A percentile compares a stretch with the other conserved stretches of the same genome.
These are phyloP conservation scores for Sordaria brevicollis DNA, from an alignment of 495 filamentous ascomycete genomes.

Conservation along the genomic window DNA sequence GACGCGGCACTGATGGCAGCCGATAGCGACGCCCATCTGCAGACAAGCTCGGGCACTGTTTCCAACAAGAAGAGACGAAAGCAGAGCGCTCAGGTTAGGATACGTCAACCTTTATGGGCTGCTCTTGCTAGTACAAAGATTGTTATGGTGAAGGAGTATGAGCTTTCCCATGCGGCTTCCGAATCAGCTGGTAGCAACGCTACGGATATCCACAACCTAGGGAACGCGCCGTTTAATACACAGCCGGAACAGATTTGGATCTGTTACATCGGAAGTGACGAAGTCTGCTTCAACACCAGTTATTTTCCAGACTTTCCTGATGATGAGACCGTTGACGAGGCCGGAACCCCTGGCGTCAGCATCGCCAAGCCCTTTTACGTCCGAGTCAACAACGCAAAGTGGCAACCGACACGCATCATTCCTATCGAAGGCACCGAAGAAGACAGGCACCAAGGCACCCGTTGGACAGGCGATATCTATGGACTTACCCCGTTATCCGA, in stretches of 20 bases:
- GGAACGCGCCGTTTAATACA: constrained; percentile 60
- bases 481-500: constrained; percentile 77
- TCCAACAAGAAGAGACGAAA: constrained; percentile 73
- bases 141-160: constrained; percentile 85
- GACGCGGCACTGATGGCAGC: constrained; percentile 36
- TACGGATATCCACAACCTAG: constrained; percentile 69
- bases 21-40: constrained; percentile 32
- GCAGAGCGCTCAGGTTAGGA: constrained; percentile 80
- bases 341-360: constrained; percentile 40
- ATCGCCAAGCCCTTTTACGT: constrained; percentile 71
- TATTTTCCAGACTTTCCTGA: constrained; percentile 38
- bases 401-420: constrained; percentile 70
- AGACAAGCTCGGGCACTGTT: constrained; percentile 19
- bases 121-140: constrained; percentile 91
- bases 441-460: constrained; percentile 28
- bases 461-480: constrained; percentile 78
- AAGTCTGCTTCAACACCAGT: constrained; percentile 73
- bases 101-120: constrained; percentile 87
- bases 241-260: constrained; percentile 80
- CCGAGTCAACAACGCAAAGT: constrained; percentile 77
- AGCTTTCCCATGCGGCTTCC: constrained; percentile 67
- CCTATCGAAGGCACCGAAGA: constrained; percentile 46
- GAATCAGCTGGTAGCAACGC: constrained; percentile 64
- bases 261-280: constrained; percentile 68
- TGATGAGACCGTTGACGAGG: constrained; percentile 8